A percentile compares a stretch with the other conserved stretches of the same genome.
phyloP scores from a whole-genome alignment of 78 protist genomes.

The Emiliania huxleyi region DNA sequence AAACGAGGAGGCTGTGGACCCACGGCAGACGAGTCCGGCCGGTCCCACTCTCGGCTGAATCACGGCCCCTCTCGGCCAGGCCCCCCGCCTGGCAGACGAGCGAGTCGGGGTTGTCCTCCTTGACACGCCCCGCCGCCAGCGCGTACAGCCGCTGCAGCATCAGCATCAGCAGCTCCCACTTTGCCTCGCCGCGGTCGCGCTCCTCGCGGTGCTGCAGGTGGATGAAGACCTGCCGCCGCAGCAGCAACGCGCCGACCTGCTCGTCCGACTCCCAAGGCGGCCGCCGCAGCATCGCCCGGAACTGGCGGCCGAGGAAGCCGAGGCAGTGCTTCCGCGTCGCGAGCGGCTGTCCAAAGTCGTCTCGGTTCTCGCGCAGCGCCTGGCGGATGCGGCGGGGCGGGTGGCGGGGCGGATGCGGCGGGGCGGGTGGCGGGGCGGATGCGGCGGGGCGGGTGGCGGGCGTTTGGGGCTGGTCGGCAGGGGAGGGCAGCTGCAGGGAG shows the following conservation, averaged over 20 bases:
- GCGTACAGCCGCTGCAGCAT: conserved; percentile 81
- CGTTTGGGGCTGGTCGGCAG: no score
- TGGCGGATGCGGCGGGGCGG: neutral
- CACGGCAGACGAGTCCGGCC: no score
- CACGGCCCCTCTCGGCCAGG: no score
- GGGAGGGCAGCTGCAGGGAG: no score
- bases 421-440: no score
- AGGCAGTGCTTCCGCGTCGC: conserved; percentile 47
- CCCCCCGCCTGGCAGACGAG: no score
- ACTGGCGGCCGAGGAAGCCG: conserved; percentile 63
- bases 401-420: no score
- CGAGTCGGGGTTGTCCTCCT: conserved; percentile 79
- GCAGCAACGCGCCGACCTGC: conserved; percentile 57
- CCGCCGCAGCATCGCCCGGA: neutral
- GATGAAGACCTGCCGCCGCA: conserved; percentile 68
- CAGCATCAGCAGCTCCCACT: conserved; percentile 75
- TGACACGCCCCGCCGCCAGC: conserved; percentile 59
- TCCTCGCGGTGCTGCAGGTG: conserved; percentile 63
- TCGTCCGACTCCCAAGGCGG: neutral
- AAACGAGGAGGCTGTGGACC: no score
- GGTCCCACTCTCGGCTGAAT: no score
- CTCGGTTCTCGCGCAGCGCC: neutral
- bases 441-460: no score
- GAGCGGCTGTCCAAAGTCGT: neutral
- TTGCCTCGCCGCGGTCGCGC: conserved; percentile 50